These are phyloP conservation scores for Xylaria sp. DNA, from an alignment of 2,329 filamentous ascomycete genomes.

Conservation along the genomic window DNA sequence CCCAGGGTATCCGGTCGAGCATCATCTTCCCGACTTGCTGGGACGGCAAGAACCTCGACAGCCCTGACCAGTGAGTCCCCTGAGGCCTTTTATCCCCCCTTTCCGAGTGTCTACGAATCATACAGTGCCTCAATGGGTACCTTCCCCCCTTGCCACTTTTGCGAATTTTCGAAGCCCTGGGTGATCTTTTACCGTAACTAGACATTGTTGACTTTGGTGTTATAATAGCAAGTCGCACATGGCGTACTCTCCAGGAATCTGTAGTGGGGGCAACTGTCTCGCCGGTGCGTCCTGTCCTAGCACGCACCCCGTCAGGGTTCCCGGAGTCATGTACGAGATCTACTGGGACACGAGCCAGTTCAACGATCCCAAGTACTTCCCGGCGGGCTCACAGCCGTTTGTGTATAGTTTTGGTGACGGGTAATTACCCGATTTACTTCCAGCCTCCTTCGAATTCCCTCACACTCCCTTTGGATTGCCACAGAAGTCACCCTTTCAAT, in stretches of 20 bases:
- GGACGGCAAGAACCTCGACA: constrained; percentile 43
- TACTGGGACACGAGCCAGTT: constrained; percentile 43
- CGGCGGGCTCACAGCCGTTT: constrained; percentile 46
- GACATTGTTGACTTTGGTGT: constrained; percentile 17
- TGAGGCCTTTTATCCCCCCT: not conserved
- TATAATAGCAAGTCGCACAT: constrained; percentile 38
- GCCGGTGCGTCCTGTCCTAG: constrained; percentile 38
- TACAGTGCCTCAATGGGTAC: constrained; percentile 13
- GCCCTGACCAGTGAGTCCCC: constrained; percentile 37
- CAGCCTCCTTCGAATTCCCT: not conserved
- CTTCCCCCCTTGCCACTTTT: not conserved
- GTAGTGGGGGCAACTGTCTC: constrained; percentile 34
- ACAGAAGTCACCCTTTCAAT: constrained; percentile 1
- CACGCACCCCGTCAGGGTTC: constrained; percentile 42
- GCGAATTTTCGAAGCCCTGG: constrained; percentile 8
- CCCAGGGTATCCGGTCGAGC: constrained; percentile 38
- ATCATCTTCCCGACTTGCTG: constrained; percentile 44
- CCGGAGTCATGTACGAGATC: constrained; percentile 43
- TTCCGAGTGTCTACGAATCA: constrained; percentile 7
- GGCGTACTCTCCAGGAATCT: constrained; percentile 39
- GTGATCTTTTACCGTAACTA: constrained; percentile 12
- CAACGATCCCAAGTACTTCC: constrained; percentile 37
- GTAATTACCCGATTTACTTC: constrained; percentile 32
- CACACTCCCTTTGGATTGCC: not conserved
- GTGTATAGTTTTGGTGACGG: constrained; percentile 54